Evolutionary conservation across 805 yeast species (phyloP).

Genomic region (Candida maltosa): DNA sequence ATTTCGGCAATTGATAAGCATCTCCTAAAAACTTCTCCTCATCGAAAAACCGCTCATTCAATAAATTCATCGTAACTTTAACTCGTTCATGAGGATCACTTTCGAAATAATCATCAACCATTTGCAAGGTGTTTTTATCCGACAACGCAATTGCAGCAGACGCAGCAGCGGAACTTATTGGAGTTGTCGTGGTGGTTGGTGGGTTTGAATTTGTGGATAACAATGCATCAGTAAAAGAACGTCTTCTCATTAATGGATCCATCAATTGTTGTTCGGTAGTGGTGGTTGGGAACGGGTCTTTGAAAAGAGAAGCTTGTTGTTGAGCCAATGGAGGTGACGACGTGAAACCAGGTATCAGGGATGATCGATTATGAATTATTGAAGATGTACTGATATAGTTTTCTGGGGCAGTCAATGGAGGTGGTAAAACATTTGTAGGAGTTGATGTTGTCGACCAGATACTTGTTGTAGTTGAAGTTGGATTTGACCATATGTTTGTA

Average conservation of each 20-base stretch:
- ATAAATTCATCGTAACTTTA: slow-evolving; percentile 26
- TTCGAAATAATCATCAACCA: slow-evolving; percentile 33
- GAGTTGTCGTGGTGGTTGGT: slow-evolving; percentile 1
- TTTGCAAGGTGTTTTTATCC: slow-evolving; percentile 11
- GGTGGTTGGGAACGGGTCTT: background rate
- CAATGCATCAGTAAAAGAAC: slow-evolving; percentile 11
- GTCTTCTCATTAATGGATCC: slow-evolving; percentile 10
- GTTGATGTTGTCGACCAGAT: slow-evolving; percentile 4
- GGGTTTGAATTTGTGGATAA: too few relatives aligned
- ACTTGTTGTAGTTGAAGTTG: slow-evolving; percentile 1
- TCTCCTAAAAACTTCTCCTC: slow-evolving; percentile 28
- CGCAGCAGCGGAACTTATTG: background rate
- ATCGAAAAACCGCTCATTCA: slow-evolving; percentile 25
- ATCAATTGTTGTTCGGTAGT: slow-evolving; percentile 6
- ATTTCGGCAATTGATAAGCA: slow-evolving; percentile 32
- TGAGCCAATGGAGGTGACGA: slow-evolving; percentile 3
- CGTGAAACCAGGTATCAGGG: slow-evolving; percentile 8
- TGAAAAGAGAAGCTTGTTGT: background rate
- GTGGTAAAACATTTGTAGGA: background rate
- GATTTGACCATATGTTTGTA: slow-evolving; percentile 2
- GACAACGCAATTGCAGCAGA: background rate
- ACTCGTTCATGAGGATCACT: slow-evolving; percentile 38
- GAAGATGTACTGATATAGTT: slow-evolving; percentile 3
- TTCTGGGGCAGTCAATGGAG: background rate
- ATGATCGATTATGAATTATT: slow-evolving; percentile 3